Conservation (phyloP, 352 stramenopile genomes). For the Phytopythium montanum region DNA sequence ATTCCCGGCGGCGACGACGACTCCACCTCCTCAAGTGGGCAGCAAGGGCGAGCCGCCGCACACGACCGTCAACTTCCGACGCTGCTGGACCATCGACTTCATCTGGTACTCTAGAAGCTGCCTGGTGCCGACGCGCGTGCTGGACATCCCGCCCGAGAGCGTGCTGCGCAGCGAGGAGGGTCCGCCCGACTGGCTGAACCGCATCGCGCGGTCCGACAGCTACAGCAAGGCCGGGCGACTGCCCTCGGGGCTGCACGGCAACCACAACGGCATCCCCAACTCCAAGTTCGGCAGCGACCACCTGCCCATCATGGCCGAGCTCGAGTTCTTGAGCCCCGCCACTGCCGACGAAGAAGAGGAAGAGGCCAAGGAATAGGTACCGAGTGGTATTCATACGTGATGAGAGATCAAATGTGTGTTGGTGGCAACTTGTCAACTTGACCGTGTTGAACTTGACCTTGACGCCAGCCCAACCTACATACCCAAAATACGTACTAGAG, state of each 20-base stretch:
- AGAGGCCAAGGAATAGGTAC: conserved; percentile 28
- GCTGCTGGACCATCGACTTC: conserved; percentile 89
- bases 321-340: conserved; percentile 58
- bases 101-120: conserved; percentile 81
- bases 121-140: conserved; percentile 52
- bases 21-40: conserved; percentile 11
- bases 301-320: conserved; percentile 83
- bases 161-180: conserved; percentile 69
- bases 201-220: conserved; percentile 62
- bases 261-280: conserved; percentile 89
- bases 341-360: conserved; percentile 20
- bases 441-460: too few relatives aligned
- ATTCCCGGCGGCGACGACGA: conserved; percentile 1
- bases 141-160: conserved; percentile 74
- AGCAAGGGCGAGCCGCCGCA: conserved; percentile 73
- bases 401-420: too few relatives aligned
- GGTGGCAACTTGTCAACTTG: too few relatives aligned
- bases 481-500: too few relatives aligned
- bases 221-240: conserved; percentile 61
- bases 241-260: conserved; percentile 60
- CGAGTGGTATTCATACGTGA: background rate
- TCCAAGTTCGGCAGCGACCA: conserved; percentile 83
- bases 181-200: conserved; percentile 74
- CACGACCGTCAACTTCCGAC: conserved; percentile 83
- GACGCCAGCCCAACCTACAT: too few relatives aligned